Percentiles rank a stretch among this genome's conserved stretches.
Evolutionary conservation across 495 filamentous ascomycete species (phyloP).

Genomic region (Choiromyces venosus): DNA sequence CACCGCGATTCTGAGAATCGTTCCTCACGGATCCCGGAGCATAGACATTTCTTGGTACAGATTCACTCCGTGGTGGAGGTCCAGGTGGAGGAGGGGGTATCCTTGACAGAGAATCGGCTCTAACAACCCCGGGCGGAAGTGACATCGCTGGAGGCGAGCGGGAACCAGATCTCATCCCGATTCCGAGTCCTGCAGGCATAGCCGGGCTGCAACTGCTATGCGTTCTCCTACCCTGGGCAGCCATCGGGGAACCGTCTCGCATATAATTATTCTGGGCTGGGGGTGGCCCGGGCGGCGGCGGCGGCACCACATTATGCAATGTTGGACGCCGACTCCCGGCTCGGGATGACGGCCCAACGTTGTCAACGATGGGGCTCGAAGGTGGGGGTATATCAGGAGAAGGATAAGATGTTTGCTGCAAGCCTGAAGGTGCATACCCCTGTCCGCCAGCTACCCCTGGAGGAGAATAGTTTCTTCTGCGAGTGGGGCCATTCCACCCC

Average conservation of each 20-base stretch:
- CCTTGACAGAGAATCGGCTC: conserved; percentile 25
- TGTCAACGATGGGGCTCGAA: conserved; percentile 19
- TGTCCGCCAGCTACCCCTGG: conserved; percentile 21
- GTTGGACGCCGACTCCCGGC: conserved; percentile 14
- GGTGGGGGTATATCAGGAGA: conserved; percentile 22
- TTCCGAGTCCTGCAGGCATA: conserved; percentile 27
- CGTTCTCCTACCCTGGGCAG: conserved; percentile 15
- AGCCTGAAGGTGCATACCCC: conserved; percentile 29
- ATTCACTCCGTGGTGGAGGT: conserved; percentile 31
- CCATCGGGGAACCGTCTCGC: conserved; percentile 30
- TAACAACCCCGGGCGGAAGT: conserved; percentile 16
- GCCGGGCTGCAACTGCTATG: conserved; percentile 25
- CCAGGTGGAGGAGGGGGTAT: conserved; percentile 39
- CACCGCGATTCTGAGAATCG: conserved; percentile 24
- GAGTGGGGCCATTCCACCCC: conserved; percentile 20
- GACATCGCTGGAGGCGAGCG: conserved; percentile 18
- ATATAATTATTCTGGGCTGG: conserved; percentile 13
- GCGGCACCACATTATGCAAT: conserved; percentile 26
- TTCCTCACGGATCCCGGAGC: conserved; percentile 19
- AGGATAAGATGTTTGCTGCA: conserved; percentile 31
- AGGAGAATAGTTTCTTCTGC: conserved; percentile 34
- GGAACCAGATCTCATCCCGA: conserved; percentile 24
- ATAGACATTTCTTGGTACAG: conserved; percentile 20
- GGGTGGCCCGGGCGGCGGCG: conserved; percentile 37
- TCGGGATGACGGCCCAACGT: conserved; percentile 14